These are phyloP conservation scores for Vitis amurensis DNA, from an alignment of 164 flowering plant species.

Conservation along the genomic window DNA sequence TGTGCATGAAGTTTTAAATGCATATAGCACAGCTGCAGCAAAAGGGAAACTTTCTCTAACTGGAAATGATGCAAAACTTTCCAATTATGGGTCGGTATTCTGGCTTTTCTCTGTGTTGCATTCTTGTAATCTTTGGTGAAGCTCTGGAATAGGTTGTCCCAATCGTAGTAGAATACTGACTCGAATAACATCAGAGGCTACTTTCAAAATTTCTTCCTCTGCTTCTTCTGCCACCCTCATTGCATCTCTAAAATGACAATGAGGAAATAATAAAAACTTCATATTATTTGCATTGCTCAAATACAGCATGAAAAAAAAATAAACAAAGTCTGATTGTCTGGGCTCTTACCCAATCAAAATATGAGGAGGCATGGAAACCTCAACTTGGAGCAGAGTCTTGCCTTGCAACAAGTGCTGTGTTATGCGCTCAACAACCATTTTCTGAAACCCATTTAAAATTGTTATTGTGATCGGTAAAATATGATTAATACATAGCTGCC, in stretches of 20 bases:
- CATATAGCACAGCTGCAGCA: too few relatives aligned
- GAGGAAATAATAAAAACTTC: neutral
- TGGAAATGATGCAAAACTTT: too few relatives aligned
- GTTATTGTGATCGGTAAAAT: neutral
- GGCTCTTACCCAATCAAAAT: conserved; percentile 50
- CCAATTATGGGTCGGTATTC: too few relatives aligned
- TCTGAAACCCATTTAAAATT: conserved; percentile 40
- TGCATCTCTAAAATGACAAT: conserved; percentile 57
- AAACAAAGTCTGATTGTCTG: neutral
- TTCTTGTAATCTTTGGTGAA: conserved; percentile 9
- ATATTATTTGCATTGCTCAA: neutral
- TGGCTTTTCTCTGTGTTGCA: too few relatives aligned
- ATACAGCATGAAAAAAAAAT: neutral
- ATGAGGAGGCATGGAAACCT: conserved; percentile 71
- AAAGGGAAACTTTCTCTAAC: too few relatives aligned
- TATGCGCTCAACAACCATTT: conserved; percentile 56
- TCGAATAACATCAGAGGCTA: conserved; percentile 32
- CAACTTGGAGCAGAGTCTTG: conserved; percentile 60
- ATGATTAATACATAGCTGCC: too few relatives aligned
- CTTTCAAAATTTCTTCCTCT: conserved; percentile 55
- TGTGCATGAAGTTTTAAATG: too few relatives aligned
- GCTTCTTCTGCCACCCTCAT: conserved; percentile 63
- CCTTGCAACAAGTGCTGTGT: conserved; percentile 70
- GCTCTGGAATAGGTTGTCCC: conserved; percentile 38
- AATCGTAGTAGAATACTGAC: conserved; percentile 65